A percentile compares a stretch with the other conserved stretches of the same genome.
These are phyloP conservation scores for Calonectria ilicicola DNA, from an alignment of 2,329 filamentous ascomycete species.

Conservation along the genomic window DNA sequence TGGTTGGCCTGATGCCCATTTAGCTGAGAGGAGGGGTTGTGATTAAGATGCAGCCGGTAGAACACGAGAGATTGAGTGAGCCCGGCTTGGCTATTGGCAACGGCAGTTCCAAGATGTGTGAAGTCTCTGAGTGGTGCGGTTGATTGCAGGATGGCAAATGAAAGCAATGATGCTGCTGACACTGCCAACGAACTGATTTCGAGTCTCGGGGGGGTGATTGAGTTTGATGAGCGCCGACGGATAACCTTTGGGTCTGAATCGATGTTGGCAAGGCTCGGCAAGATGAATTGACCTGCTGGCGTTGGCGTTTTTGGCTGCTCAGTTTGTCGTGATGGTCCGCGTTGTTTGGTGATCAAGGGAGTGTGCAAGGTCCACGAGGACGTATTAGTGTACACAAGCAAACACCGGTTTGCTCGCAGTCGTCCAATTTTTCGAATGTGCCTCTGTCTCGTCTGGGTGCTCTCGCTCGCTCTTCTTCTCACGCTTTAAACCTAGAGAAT, in stretches of 20 bases:
- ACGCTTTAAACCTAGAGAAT: constrained; percentile 16
- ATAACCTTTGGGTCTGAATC: background rate
- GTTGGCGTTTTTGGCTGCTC: background rate
- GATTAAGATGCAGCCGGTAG: constrained; percentile 18
- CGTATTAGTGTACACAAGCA: constrained; percentile 8
- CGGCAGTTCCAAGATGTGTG: constrained; percentile 34
- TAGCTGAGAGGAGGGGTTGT: constrained; percentile 14
- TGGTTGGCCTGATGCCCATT: constrained; percentile 34
- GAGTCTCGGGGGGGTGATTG: background rate
- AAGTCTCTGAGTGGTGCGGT: background rate
- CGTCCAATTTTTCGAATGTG: background rate
- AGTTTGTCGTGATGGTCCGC: constrained; percentile 6
- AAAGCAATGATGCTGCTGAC: background rate
- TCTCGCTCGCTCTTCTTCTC: constrained; percentile 14
- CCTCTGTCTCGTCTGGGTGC: background rate
- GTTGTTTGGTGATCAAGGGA: background rate
- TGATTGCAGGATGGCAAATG: background rate
- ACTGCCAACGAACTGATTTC: background rate
- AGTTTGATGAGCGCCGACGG: background rate
- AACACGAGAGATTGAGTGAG: constrained; percentile 20
- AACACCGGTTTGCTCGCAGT: background rate
- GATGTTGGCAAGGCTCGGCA: background rate
- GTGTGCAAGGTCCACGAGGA: background rate
- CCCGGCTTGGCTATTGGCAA: constrained; percentile 18
- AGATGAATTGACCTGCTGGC: background rate